A percentile compares a stretch with the other conserved stretches of the same genome.
Evolutionary conservation across 495 filamentous ascomycete species (phyloP).

Genomic region (Margaritispora aquatica): DNA sequence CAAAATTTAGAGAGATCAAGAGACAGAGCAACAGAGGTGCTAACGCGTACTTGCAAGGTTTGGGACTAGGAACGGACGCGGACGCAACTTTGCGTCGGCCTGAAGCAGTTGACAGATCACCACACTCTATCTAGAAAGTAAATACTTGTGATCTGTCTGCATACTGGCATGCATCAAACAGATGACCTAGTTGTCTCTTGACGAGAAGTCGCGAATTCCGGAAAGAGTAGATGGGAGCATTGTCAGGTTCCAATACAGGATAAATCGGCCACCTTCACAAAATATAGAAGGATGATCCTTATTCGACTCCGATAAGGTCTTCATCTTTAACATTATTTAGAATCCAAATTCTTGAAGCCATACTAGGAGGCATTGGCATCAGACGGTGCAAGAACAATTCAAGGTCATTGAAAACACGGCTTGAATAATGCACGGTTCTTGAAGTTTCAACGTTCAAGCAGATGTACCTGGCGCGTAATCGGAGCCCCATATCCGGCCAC

Average conservation of each 20-base stretch:
- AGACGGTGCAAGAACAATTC: neutral
- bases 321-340: no score
- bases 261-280: no score
- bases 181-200: neutral
- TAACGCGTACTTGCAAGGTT: neutral
- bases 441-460: neutral
- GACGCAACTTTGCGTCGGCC: neutral
- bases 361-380: no score
- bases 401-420: neutral
- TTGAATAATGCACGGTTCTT: constrained; percentile 4
- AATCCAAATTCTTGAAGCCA: no score
- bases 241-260: no score
- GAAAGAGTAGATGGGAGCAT: neutral
- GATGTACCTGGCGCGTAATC: constrained; percentile 14
- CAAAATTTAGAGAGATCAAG: neutral
- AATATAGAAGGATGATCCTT: no score
- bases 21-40: neutral
- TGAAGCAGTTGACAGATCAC: neutral
- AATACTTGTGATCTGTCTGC: neutral
- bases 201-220: no score
- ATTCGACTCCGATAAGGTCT: no score
- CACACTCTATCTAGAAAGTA: neutral
- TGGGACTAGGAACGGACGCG: neutral
- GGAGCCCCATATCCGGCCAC: constrained; percentile 6
- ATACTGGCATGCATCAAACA: neutral